These are phyloP conservation scores for Luzula sylvatica DNA, from an alignment of 176 grass and related monocot genomes.

Conservation along the genomic window DNA sequence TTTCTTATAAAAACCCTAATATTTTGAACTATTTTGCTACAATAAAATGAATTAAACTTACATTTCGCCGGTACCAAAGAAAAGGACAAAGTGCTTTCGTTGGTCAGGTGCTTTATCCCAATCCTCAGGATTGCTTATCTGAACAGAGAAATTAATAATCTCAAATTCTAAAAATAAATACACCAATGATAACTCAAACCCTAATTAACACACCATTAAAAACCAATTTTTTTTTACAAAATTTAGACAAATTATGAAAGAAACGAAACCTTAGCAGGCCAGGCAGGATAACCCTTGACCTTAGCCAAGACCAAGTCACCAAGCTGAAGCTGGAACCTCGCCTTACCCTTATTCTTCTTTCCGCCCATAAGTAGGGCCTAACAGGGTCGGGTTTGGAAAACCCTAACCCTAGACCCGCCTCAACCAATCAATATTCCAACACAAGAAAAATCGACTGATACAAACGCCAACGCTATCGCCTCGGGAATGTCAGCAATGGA, in stretches of 20 bases:
- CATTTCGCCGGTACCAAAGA: conserved; percentile 93
- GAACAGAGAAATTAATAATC: conserved; percentile 14
- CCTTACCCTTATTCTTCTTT: conserved; percentile 45
- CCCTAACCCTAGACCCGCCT: conserved; percentile 40
- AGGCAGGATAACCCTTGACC: conserved; percentile 90
- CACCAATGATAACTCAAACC: neutral
- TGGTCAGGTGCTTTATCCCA: conserved; percentile 32
- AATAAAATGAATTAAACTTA: conserved; percentile 24
- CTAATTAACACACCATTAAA: neutral
- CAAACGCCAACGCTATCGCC: neutral
- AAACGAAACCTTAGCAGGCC: conserved; percentile 71
- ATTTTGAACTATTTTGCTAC: too few species aligned
- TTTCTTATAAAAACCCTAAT: neutral
- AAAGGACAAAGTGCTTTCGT: conserved; percentile 75
- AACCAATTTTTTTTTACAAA: conserved; percentile 15
- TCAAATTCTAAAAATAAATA: neutral
- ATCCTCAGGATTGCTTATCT: conserved; percentile 86
- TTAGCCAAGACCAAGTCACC: conserved; percentile 92
- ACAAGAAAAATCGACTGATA: conserved; percentile 12
- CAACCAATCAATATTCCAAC: conserved; percentile 11
- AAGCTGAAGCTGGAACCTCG: conserved; percentile 47
- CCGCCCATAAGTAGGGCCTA: conserved; percentile 45
- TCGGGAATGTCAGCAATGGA: conserved; percentile 15
- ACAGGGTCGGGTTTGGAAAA: conserved; percentile 39
- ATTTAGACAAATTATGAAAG: neutral